Conservation (phyloP, 805 yeast genomes). For the Myxozyma kluyveri region DNA sequence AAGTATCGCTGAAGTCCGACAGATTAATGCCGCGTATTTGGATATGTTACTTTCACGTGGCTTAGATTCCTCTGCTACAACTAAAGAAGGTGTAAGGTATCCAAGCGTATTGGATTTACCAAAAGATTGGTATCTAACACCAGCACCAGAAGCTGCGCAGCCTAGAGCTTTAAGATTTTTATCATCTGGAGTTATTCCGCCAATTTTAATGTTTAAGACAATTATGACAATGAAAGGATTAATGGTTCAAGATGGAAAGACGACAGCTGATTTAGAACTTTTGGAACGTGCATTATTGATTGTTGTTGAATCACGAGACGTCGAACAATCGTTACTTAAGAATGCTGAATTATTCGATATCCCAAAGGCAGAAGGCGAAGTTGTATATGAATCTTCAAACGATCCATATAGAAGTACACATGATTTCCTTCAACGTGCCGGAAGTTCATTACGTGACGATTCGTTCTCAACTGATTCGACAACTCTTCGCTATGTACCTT, state of each 20-base stretch:
- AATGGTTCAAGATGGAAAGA: slow-evolving; percentile 10
- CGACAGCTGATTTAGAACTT: slow-evolving; percentile 5
- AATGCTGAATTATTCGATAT: slow-evolving; percentile 12
- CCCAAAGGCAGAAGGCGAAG: neutral
- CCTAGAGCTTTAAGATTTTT: slow-evolving; percentile 6
- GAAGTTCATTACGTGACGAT: neutral
- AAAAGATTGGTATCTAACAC: neutral
- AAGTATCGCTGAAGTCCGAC: slow-evolving; percentile 5
- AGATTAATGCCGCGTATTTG: slow-evolving; percentile 15
- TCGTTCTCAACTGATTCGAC: neutral
- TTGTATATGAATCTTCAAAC: neutral
- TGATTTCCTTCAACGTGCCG: slow-evolving; percentile 1
- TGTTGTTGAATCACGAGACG: slow-evolving; percentile 6
- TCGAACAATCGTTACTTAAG: slow-evolving; percentile 1
- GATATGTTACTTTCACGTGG: slow-evolving; percentile 15
- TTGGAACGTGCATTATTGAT: slow-evolving; percentile 11
- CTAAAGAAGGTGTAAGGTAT: slow-evolving; percentile 3
- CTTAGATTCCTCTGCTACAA: neutral
- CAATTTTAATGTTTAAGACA: slow-evolving; percentile 9
- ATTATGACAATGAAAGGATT: slow-evolving; percentile 17
- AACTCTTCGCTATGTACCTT: neutral
- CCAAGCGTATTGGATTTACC: slow-evolving; percentile 13
- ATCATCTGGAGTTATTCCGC: slow-evolving; percentile 10
- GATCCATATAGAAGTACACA: slow-evolving; percentile 7
- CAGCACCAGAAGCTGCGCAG: neutral